Base-by-base conservation (phyloP, 169 alveolate species). In the Miamiensis avidus region DNA sequence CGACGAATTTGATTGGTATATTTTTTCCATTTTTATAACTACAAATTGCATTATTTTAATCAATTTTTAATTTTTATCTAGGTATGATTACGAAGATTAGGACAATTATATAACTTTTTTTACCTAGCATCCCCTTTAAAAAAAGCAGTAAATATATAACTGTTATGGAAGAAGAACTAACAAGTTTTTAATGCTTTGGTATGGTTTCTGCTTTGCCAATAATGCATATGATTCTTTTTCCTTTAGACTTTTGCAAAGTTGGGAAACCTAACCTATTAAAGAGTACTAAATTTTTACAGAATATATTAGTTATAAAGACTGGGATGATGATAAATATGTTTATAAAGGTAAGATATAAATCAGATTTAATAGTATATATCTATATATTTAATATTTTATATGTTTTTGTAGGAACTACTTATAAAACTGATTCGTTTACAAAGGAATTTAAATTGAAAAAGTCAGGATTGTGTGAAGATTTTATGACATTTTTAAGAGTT, bases 131-230 rank as follows among this genome's bases (percentile, higher is more conserved):
- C 31, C 64, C 30, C 0, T 32, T 4, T 31, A 34, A 11, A 79
- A 79, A 49, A 49, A 49, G 27, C 31, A 65, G 32, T 65, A 79
- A 79, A 79, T 79, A 34, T 79, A 49, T 29, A 69, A 79, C 76
- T 79, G 84, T 11, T 79, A 79, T 29, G 84, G 84, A 11, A 69
- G 84, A 11, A 79, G 84, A 79, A 79, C 30, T 28, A 79, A 79
- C 29, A 79, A 74, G 64, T 34, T n/a, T 49, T 79, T 79, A 65
- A n/a, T 79, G 33, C 30, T 49, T 15, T 79, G 84, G 84, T 79
- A 79, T 65, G 84, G 84, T 6, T 79, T 79, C 30, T 64, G 84
- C 77, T 33, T 34, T n/a, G 76, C 29, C 26, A 49, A 79, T 79
- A 79, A 79, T 64, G 31, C 65, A n/a, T 79, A 79, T 79, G 84